These are phyloP conservation scores for Mycena epipterygia DNA, from an alignment of 768 basidiomycete genomes.

Conservation along the genomic window DNA sequence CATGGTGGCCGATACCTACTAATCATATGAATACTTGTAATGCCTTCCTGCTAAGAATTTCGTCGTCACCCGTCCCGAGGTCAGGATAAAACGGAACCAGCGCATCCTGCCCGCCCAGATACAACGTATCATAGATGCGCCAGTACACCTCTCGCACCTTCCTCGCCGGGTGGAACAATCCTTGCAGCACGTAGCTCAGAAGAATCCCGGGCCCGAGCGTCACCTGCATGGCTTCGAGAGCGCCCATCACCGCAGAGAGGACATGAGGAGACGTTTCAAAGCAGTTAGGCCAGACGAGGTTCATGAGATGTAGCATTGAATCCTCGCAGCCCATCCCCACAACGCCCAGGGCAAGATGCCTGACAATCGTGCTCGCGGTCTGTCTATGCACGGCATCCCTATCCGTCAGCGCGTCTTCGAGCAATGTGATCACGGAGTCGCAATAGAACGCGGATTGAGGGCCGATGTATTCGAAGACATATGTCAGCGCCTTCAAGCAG, in stretches of 20 bases:
- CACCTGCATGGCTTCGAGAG: conserved; percentile 97
- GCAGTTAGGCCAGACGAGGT: conserved; percentile 99
- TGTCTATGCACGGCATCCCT: conserved; percentile 98
- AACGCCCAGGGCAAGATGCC: conserved; percentile 96
- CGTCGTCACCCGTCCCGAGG: no score
- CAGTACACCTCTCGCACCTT: conserved; percentile 99
- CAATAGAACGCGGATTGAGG: conserved; percentile 96
- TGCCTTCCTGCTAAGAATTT: conserved; percentile 87
- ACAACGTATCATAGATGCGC: conserved; percentile 94
- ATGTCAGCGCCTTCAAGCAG: conserved; percentile 97
- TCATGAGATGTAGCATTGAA: conserved; percentile 97
- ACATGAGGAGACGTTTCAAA: conserved; percentile 99
- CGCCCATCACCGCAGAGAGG: conserved; percentile 97
- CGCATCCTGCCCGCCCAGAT: conserved; percentile 90
- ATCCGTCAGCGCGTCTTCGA: conserved; percentile 98
- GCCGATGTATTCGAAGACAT: conserved; percentile 99
- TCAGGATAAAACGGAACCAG: conserved; percentile 96
- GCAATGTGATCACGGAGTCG: conserved; percentile 95
- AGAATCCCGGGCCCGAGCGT: conserved; percentile 94
- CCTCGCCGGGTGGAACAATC: conserved; percentile 96
- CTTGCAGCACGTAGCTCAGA: conserved; percentile 92
- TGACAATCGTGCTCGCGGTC: conserved; percentile 98
- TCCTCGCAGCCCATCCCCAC: conserved; percentile 98
- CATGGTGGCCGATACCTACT: no score
- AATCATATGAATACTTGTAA: conserved; percentile 84